These are phyloP conservation scores for Pulveroboletus sp. DNA, from an alignment of 768 basidiomycete genomes.

Conservation along the genomic window DNA sequence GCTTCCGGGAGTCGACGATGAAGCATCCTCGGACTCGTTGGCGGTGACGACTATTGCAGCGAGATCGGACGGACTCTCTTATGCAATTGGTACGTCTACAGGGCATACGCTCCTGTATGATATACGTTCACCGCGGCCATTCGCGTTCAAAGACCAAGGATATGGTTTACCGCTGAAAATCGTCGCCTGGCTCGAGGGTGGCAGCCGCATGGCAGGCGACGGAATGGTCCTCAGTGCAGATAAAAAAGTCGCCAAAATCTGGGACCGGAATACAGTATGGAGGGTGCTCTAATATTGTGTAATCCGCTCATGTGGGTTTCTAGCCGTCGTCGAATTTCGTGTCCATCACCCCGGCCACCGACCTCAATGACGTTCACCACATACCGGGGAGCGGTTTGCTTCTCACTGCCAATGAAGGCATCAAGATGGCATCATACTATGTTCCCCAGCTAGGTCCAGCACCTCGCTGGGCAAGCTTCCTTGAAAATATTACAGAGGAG, in stretches of 20 bases:
- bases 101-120: constrained; percentile 95
- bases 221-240: constrained; percentile 90
- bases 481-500: constrained; percentile 98
- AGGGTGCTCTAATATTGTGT: neutral
- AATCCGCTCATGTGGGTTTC: neutral
- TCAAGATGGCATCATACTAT: constrained; percentile 91
- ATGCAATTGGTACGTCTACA: constrained; percentile 92
- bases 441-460: constrained; percentile 96
- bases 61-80: constrained; percentile 82
- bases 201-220: constrained; percentile 76
- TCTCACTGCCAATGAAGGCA: constrained; percentile 94
- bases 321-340: constrained; percentile 84
- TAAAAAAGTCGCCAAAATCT: constrained; percentile 95
- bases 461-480: constrained; percentile 94
- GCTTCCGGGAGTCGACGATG: constrained; percentile 34
- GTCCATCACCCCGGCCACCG: constrained; percentile 85
- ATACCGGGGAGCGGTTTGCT: constrained; percentile 85
- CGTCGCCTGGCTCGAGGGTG: constrained; percentile 87
- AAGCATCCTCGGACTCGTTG: constrained; percentile 31
- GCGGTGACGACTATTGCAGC: constrained; percentile 82
- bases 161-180: constrained; percentile 88
- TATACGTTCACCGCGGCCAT: constrained; percentile 77
- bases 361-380: constrained; percentile 89
- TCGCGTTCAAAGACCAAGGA: constrained; percentile 92
- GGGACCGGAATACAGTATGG: constrained; percentile 81